Base-by-base conservation (phyloP, 2,329 filamentous ascomycete genomes). In the Magnaporthiopsis rhizophila region DNA sequence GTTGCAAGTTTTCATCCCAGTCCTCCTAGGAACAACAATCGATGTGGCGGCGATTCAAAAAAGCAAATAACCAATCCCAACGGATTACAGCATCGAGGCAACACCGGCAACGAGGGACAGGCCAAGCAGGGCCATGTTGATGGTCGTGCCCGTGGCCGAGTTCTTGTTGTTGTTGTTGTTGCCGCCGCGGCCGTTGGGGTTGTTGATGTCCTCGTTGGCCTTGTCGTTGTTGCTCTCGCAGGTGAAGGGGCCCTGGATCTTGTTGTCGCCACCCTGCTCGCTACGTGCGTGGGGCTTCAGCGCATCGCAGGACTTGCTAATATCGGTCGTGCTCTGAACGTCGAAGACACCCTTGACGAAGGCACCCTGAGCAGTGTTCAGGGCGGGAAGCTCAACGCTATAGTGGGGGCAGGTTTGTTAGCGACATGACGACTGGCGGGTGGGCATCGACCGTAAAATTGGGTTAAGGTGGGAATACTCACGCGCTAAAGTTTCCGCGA, bases 401-500 rank as follows among this genome's bases (percentile, higher is more conserved):
- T 1, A 64, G 56, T 28, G 8, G 5, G 21, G 63, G 34, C 1
- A 66, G 72, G 50, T 12, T 58, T 9, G 15, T 28, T 4, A 5
- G 61, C 45, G 3, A 45, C 5, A 11, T 11, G 7, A 53, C 9
- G 3, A 11, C 1, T 1, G 7, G 58, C 18, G 5, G 18, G 58
- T 36, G 4, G 36, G n/a, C n/a, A n/a, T n/a, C n/a, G n/a, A n/a
- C n/a, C n/a, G n/a, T n/a, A n/a, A n/a, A n/a, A n/a, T 21, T 18
- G 7, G 18, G 3, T 13, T 7, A 4, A 34, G 18, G 0, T 38
- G 12, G 24, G 38, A 9, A 15, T 15, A 85, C 91, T 82, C 83
- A 96, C 92, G 85, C 81, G 68, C 86, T 83, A 77, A 97, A 96
- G 80, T 87, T 89, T 72, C 95, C 95, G 71, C 88, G 87, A 76